A percentile compares a stretch with the other conserved stretches of the same genome.
These are phyloP conservation scores for Wallacemonas collosoma DNA, from an alignment of 208 protist genomes.

Conservation along the genomic window DNA sequence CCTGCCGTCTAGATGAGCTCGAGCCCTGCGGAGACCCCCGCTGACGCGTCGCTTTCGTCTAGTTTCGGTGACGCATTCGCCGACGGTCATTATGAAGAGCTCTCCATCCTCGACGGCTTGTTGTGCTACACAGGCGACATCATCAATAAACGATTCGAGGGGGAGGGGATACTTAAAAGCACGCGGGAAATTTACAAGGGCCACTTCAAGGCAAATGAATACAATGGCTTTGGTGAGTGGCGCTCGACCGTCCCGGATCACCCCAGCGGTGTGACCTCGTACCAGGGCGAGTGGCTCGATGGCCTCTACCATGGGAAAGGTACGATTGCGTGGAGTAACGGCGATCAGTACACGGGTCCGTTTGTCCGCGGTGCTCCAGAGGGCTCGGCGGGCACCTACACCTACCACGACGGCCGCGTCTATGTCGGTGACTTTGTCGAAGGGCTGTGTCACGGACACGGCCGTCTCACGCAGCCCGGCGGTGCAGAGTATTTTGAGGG, in stretches of 20 bases:
- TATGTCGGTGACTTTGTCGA: slow-evolving; percentile 54
- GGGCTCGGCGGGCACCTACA: slow-evolving; percentile 24
- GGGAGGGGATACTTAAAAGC: slow-evolving; percentile 18
- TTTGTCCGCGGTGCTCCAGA: slow-evolving; percentile 41
- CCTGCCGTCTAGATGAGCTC: background rate
- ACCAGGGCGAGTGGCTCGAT: slow-evolving; percentile 34
- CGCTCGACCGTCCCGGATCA: slow-evolving; percentile 18
- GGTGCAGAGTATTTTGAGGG: slow-evolving; percentile 74
- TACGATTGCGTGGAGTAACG: slow-evolving; percentile 29
- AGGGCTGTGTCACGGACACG: slow-evolving; percentile 55
- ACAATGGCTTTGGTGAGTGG: slow-evolving; percentile 25
- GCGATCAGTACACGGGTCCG: slow-evolving; percentile 40
- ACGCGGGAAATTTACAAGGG: slow-evolving; percentile 29
- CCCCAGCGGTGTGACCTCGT: slow-evolving; percentile 22
- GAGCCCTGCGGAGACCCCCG: background rate
- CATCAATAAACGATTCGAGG: slow-evolving; percentile 24
- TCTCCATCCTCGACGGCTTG: slow-evolving; percentile 23
- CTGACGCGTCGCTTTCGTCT: slow-evolving; percentile 6
- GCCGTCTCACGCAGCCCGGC: slow-evolving; percentile 33
- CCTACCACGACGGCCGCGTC: slow-evolving; percentile 47
- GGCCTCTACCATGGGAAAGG: slow-evolving; percentile 22
- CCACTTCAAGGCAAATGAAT: slow-evolving; percentile 25
- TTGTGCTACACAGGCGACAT: slow-evolving; percentile 40
- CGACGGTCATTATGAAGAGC: slow-evolving; percentile 15
- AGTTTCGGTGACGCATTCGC: slow-evolving; percentile 11